A percentile compares a stretch with the other conserved stretches of the same genome.
phyloP scores from a whole-genome alignment of 805 yeast genomes.

The Metschnikowia sp. region DNA sequence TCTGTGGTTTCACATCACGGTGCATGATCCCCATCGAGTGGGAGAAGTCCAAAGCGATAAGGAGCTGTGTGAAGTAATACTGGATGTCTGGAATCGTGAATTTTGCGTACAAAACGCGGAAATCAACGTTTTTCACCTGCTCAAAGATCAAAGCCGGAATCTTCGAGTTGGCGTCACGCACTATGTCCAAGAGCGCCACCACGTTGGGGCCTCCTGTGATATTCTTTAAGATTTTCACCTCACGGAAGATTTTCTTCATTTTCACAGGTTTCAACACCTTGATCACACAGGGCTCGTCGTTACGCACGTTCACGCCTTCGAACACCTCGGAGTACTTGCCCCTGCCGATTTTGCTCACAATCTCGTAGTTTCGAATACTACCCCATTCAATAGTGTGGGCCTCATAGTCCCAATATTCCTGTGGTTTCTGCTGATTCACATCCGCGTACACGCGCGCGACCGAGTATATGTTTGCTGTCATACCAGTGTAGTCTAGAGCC shows the following conservation, averaged over 20 bases:
- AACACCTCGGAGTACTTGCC: slow-evolving; percentile 97
- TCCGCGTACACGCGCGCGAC: slow-evolving; percentile 65
- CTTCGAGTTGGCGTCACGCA: slow-evolving; percentile 72
- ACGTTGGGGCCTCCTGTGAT: slow-evolving; percentile 83
- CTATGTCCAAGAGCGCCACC: slow-evolving; percentile 73
- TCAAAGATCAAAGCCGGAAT: slow-evolving; percentile 89
- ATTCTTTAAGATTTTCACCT: slow-evolving; percentile 82
- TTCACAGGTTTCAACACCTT: slow-evolving; percentile 92
- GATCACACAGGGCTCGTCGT: slow-evolving; percentile 66
- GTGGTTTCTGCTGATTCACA: slow-evolving; percentile 63
- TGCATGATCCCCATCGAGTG: slow-evolving; percentile 97
- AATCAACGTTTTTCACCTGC: slow-evolving; percentile 77
- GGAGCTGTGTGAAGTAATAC: slow-evolving; percentile 75
- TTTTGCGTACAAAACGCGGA: slow-evolving; percentile 75
- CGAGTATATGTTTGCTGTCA: slow-evolving; percentile 21
- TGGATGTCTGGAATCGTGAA: slow-evolving; percentile 74
- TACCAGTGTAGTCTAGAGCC: neutral
- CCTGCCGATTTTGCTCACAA: slow-evolving; percentile 79
- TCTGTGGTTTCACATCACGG: slow-evolving; percentile 93
- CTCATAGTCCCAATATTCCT: slow-evolving; percentile 85
- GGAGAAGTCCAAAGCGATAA: slow-evolving; percentile 81
- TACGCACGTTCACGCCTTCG: slow-evolving; percentile 69
- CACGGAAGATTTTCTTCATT: slow-evolving; percentile 86
- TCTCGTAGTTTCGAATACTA: slow-evolving; percentile 57
- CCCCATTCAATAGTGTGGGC: slow-evolving; percentile 47